These are phyloP conservation scores for Fusarium begoniae DNA, from an alignment of 2,329 filamentous ascomycete species.

Conservation along the genomic window DNA sequence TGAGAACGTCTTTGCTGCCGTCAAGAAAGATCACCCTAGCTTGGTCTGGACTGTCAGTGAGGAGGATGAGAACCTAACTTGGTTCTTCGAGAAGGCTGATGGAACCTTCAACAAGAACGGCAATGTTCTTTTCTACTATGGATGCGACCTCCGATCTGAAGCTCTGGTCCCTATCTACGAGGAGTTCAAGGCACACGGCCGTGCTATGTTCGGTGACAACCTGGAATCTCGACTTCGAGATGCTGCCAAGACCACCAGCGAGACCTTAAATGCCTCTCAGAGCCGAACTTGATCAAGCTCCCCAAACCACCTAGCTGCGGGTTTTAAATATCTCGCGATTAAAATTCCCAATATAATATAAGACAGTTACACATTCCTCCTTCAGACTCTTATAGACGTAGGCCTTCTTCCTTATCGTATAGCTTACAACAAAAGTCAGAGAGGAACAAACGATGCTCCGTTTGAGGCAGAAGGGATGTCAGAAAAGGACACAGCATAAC, in stretches of 20 bases:
- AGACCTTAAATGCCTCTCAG: slow-evolving; percentile 53
- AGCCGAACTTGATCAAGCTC: slow-evolving; percentile 30
- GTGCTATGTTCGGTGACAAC: slow-evolving; percentile 90
- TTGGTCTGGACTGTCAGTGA: slow-evolving; percentile 97
- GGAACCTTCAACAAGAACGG: slow-evolving; percentile 87
- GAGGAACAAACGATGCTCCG: background rate
- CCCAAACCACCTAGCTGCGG: background rate
- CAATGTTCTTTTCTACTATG: slow-evolving; percentile 96
- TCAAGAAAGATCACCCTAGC: slow-evolving; percentile 93
- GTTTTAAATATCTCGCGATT: background rate
- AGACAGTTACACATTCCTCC: background rate
- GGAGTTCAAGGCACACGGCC: slow-evolving; percentile 85
- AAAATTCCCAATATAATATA: background rate
- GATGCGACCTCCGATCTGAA: slow-evolving; percentile 82
- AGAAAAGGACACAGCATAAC: background rate
- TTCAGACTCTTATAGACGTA: background rate
- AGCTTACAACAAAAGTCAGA: background rate
- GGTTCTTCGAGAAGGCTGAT: slow-evolving; percentile 98
- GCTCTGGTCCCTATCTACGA: slow-evolving; percentile 73
- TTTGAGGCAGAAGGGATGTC: background rate
- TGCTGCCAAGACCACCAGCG: slow-evolving; percentile 75
- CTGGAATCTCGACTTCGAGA: slow-evolving; percentile 85
- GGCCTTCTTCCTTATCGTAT: background rate
- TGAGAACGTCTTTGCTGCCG: slow-evolving; percentile 91
- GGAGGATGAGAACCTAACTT: slow-evolving; percentile 94